Evolutionary conservation across 495 filamentous ascomycete genomes (phyloP), one percentile per base, ranked within the genome.

Genomic region (Daldinia childiae): DNA sequence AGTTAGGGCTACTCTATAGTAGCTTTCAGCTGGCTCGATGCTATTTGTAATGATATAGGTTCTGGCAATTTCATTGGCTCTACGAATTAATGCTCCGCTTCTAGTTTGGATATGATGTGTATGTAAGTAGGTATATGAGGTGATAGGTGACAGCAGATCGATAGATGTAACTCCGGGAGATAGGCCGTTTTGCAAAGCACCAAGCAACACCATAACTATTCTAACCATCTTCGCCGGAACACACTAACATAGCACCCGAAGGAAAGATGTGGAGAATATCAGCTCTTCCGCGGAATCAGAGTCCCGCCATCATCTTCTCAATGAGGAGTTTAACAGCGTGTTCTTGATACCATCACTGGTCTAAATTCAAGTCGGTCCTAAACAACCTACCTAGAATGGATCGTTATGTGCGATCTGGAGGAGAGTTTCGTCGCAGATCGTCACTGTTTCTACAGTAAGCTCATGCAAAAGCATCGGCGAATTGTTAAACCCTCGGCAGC

Each of bases 401-500:
- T 41, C 58, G 43, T 45, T 58, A 57, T 55, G 60, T 64, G 48
- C 51, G 39, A 58, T 43, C 24, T 24, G 50, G 24, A 60, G 59
- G 58, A 50, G 54, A 62, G 55, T 52, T 17, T 51, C 48, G 55
- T 17, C 27, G 59, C 60, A 54, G 63, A 72, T 64, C 64, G 26
- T 30, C 48, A 52, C 56, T 14, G 48, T 34, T 52, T 54, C 59
- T 68, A 68, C 60, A 72, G 64, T 72, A 72, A 72, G 69, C 69
- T 59, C 52, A 48, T 48, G 61, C 66, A 60, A 50, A 63, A n/a
- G n/a, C n/a, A n/a, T n/a, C n/a, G n/a, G n/a, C n/a, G n/a, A n/a
- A n/a, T n/a, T n/a, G n/a, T n/a, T n/a, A n/a, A n/a, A n/a, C n/a
- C n/a, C n/a, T n/a, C n/a, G n/a, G n/a, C n/a, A n/a, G n/a, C n/a